Base-by-base conservation (phyloP, 2,329 filamentous ascomycete genomes). In the Talaromyces sp. region DNA sequence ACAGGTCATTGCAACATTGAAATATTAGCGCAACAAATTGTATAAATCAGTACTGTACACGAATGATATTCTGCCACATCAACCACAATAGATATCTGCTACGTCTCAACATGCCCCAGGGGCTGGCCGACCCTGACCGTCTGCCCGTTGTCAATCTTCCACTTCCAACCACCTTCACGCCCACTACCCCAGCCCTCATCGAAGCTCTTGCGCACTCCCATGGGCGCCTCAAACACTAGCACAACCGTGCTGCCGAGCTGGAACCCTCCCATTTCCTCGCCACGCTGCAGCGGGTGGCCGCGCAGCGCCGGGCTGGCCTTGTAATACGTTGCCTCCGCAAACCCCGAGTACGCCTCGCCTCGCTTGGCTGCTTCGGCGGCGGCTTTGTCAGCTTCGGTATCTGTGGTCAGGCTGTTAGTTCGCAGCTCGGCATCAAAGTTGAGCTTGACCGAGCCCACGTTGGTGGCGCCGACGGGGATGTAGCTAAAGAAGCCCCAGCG, bases 211-310 rank as follows among this genome's bases (percentile, higher is more conserved):
- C 82, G 73, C 31, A 76, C 70, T 14, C 85, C 85, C 68, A 88
- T 86, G 0, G 95, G 95, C 12, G 95, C 95, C 78, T 99, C 96
- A 72, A 99, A 99, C 0, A 99, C 92, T 58, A 99, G 81, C 44
- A 99, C 95, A 67, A 99, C 88, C 1, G 94, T 96, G 74, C 92
- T 96, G 23, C 95, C 95, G 3, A 99, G 83, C 79, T 96, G 92
- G 79, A 99, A 99, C 0, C 95, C 96, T 60, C 95, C 95, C 92
- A 99, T 98, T 77, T 99, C 95, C 73, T 98, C 94, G 40, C 95
- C 95, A 52, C 90, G 84, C 65, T 88, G 86, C 60, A 99, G 79
- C 1, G 94, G 89, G 73, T 98, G 88, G 2, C 96, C 95, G 23
- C 87, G 86, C 0, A 99, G 82, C 2, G 96, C 85, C 3, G 82